Evolutionary conservation across 805 yeast species (phyloP), one percentile per base, ranked within the genome.

Genomic region (Yarrowia sp.): DNA sequence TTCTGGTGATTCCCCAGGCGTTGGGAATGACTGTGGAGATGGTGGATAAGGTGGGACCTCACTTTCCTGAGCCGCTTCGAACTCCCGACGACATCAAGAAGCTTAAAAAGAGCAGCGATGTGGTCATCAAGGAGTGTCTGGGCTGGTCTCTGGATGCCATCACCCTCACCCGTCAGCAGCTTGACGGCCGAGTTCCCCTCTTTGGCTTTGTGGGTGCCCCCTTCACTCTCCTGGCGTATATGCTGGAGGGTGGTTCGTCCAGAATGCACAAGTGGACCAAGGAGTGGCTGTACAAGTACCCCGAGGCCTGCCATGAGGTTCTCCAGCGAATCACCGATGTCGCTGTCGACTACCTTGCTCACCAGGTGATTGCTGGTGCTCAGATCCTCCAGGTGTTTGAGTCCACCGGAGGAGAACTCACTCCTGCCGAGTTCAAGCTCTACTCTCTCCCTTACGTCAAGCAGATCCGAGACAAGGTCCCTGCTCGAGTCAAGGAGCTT

Each of bases 191-290:
- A 75, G 98, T 93, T 12, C 99, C 99, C 38, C 82, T 95, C 71
- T 83, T 95, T 65, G 99, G 99, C 3, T 95, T 95, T 80, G 90
- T 92, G 73, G 99, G 99, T 68, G 97, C 97, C 9, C 99, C 99
- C 69, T 95, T 98, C 97, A 95, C 99, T 12, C 81, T 95, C 70
- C 83, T 95, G 81, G 97, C 93, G 45, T 95, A 95, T 81, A 95
- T 95, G 97, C 87, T 92, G 70, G 99, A 95, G 80, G 99, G 99
- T 66, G 97, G 97, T 73, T 97, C 98, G 16, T 88, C 97, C 8
- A 90, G 90, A 76, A 83, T 94, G 83, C 95, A 91, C 82, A 85
- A 97, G 77, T 92, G 84, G 75, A 97, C 92, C 67, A 92, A 93
- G 78, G 89, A 91, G 77, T 93, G 98, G 97, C 83, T 95, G 70